Percentiles rank a stretch among this genome's conserved stretches.
phyloP scores from a whole-genome alignment of 768 basidiomycete species.

The Phaffia tasmanica region DNA sequence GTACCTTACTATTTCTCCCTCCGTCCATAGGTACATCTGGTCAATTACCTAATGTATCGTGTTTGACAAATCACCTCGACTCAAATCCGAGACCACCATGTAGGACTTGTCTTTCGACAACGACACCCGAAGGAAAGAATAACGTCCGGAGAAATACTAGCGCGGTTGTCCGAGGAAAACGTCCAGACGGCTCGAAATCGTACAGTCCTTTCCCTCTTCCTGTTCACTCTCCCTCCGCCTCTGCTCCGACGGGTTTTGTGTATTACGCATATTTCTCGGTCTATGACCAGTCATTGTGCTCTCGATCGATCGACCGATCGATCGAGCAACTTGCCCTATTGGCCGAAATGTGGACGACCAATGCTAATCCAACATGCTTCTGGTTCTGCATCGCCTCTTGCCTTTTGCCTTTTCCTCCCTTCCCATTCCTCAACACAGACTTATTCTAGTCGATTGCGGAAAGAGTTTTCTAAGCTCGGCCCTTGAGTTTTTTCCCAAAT shows the following conservation, averaged over 20 bases:
- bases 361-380: too few species aligned
- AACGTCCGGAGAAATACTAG: slow-evolving; percentile 78
- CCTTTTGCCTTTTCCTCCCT: neutral
- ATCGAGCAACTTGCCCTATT: neutral
- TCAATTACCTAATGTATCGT: slow-evolving; percentile 46
- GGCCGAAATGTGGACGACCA: neutral
- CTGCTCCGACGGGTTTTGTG: neutral
- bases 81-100: slow-evolving; percentile 37
- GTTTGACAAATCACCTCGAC: slow-evolving; percentile 58
- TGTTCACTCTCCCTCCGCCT: neutral
- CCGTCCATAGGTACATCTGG: slow-evolving; percentile 21
- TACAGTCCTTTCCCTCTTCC: slow-evolving; percentile 1
- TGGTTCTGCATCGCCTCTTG: neutral
- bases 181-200: slow-evolving; percentile 41
- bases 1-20: neutral
- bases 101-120: slow-evolving; percentile 45
- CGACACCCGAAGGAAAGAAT: slow-evolving; percentile 56
- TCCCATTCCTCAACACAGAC: neutral
- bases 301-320: neutral
- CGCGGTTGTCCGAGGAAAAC: slow-evolving; percentile 46
- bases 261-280: neutral
- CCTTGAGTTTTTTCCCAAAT: slow-evolving; percentile 54
- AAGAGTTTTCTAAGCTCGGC: slow-evolving; percentile 32
- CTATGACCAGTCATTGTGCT: neutral
- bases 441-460: slow-evolving; percentile 28